Evolutionary conservation across 257 asterid species (phyloP).

Genomic region (Forsythia suspensa): DNA sequence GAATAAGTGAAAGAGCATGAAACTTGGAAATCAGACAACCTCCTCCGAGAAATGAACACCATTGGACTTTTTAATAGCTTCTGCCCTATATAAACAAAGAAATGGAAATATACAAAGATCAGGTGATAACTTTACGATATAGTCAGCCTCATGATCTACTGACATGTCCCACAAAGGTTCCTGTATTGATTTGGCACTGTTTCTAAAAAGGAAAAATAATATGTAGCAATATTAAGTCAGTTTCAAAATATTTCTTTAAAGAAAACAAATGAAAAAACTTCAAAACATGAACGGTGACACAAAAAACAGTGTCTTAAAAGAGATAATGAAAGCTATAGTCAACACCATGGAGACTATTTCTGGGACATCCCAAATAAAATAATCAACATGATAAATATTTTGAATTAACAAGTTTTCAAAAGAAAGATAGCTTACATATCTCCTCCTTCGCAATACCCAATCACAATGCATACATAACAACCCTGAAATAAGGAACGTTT

Average conservation of each 20-base stretch:
- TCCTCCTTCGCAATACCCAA: constrained; percentile 99
- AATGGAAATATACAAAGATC: constrained; percentile 14
- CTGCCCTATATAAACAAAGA: constrained; percentile 62
- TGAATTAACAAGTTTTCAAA: not conserved
- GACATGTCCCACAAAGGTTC: not conserved
- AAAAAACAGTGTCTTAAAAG: not conserved
- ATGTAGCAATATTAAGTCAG: not conserved
- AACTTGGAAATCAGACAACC: constrained; percentile 45
- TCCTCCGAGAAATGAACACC: constrained; percentile 90
- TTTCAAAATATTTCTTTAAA: not conserved
- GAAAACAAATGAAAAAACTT: not conserved
- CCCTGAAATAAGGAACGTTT: constrained; percentile 58
- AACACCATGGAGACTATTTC: not conserved
- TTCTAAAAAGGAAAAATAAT: not conserved
- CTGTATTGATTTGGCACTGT: not conserved
- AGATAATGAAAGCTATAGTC: not conserved
- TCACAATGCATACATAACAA: constrained; percentile 95
- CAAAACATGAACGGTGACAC: not conserved
- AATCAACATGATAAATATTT: not conserved
- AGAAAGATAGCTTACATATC: constrained; percentile 77
- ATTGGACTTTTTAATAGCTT: constrained; percentile 80
- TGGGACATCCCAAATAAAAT: not conserved
- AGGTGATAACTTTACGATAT: constrained; percentile 10
- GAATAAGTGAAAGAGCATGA: constrained; percentile 4
- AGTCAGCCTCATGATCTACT: not conserved